phyloP scores from a whole-genome alignment of 192 early-diverging fungal genomes.

The Dimargaris verticillata region DNA sequence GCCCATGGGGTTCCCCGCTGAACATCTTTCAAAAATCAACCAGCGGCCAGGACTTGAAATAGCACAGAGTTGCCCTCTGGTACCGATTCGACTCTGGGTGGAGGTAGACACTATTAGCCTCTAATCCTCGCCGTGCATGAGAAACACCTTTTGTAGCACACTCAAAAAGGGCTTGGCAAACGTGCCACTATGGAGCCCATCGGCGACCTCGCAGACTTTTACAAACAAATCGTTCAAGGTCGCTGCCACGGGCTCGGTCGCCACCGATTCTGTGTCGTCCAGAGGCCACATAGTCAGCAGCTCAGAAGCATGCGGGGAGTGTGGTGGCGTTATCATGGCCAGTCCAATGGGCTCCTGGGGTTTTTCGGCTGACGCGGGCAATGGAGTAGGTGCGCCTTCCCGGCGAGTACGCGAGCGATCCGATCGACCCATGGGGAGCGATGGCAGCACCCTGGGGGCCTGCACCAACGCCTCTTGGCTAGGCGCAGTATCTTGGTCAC shows the following conservation, averaged over 20 bases:
- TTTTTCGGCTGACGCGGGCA: constrained; percentile 7
- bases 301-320: constrained; percentile 12
- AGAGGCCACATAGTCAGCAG: constrained; percentile 9
- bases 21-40: too few relatives aligned
- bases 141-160: constrained; percentile 38
- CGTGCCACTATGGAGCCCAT: constrained; percentile 37
- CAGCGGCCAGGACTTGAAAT: too few relatives aligned
- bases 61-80: too few relatives aligned
- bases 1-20: too few relatives aligned
- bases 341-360: too few relatives aligned
- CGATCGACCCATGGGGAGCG: not conserved
- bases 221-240: constrained; percentile 20
- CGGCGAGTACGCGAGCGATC: not conserved
- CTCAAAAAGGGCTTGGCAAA: constrained; percentile 34
- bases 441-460: constrained; percentile 8
- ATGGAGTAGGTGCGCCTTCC: not conserved
- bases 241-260: not conserved
- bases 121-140: constrained; percentile 28
- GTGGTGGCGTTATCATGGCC: too few relatives aligned
- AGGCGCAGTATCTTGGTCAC: constrained; percentile 22
- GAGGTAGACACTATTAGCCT: too few relatives aligned
- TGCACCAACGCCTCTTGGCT: constrained; percentile 7
- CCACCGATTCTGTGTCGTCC: constrained; percentile 7
- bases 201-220: constrained; percentile 33
- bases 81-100: too few relatives aligned